phyloP scores from a whole-genome alignment of 225 moss, liverwort and hornwort genomes.

The Sphagnum tenellum region DNA sequence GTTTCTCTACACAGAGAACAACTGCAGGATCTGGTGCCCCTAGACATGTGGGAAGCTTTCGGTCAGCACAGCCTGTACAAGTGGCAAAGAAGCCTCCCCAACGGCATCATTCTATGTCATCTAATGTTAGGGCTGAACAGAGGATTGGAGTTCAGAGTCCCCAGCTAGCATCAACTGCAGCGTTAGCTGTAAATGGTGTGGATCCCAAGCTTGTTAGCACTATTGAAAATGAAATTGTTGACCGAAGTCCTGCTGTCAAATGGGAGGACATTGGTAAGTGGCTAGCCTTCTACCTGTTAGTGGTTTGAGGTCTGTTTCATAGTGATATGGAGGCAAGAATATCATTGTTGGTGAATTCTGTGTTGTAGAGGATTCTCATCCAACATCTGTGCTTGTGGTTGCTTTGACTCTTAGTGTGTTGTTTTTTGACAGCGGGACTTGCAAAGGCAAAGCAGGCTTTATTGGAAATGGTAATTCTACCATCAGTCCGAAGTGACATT shows the following conservation, averaged over 20 bases:
- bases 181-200: conserved; percentile 66
- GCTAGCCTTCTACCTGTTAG: not conserved
- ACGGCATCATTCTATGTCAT: conserved; percentile 27
- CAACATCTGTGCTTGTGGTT: not conserved
- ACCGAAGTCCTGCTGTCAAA: conserved; percentile 80
- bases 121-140: conserved; percentile 7
- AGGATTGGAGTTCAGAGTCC: conserved; percentile 11
- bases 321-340: too few species aligned
- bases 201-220: conserved; percentile 80
- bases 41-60: conserved; percentile 8
- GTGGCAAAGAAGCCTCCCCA: conserved; percentile 18
- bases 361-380: too few species aligned
- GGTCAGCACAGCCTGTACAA: conserved; percentile 18
- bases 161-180: conserved; percentile 20
- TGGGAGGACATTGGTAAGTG: conserved; percentile 84
- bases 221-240: conserved; percentile 91
- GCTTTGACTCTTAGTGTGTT: not conserved
- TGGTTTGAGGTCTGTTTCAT: too few species aligned
- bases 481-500: conserved; percentile 82
- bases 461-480: conserved; percentile 91
- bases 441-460: conserved; percentile 94
- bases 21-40: conserved; percentile 18
- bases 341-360: too few species aligned
- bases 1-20: conserved; percentile 15
- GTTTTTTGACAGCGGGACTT: conserved; percentile 56